A percentile compares a stretch with the other conserved stretches of the same genome.
These are phyloP conservation scores for Hanseniaspora lachancei DNA, from an alignment of 805 yeast species.

Conservation along the genomic window DNA sequence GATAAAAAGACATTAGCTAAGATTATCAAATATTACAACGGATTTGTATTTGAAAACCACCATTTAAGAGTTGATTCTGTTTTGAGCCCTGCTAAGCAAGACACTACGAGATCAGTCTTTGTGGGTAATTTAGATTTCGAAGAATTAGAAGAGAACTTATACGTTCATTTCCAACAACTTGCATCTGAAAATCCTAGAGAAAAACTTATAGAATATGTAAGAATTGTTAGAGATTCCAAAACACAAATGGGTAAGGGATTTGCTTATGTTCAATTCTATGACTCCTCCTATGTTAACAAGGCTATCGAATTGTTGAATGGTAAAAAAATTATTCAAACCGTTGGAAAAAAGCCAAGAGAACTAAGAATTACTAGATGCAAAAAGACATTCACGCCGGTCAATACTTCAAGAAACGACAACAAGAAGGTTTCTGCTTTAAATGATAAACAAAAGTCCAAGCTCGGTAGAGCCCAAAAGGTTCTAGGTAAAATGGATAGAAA, in stretches of 20 bases:
- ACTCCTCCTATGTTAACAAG: constrained; percentile 57
- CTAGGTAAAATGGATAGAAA: constrained; percentile 72
- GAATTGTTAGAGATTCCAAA: constrained; percentile 82
- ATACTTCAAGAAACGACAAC: constrained; percentile 18
- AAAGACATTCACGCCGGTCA: constrained; percentile 19
- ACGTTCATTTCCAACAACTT: constrained; percentile 59
- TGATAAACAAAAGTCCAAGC: constrained; percentile 57
- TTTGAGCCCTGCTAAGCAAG: constrained; percentile 81
- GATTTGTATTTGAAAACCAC: constrained; percentile 48
- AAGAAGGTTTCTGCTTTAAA: constrained; percentile 30
- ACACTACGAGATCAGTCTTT: constrained; percentile 69
- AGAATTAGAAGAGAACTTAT: constrained; percentile 76
- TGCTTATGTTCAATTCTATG: constrained; percentile 85
- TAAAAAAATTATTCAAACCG: constrained; percentile 34
- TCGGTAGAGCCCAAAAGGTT: constrained; percentile 66
- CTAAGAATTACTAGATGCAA: constrained; percentile 68
- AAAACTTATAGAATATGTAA: constrained; percentile 63
- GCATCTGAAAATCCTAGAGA: constrained; percentile 20
- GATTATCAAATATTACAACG: constrained; percentile 42
- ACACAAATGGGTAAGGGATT: constrained; percentile 96
- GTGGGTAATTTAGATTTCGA: constrained; percentile 92
- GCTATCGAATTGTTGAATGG: constrained; percentile 61
- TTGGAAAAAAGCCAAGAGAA: constrained; percentile 35
- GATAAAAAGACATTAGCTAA: constrained; percentile 26
- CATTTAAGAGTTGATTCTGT: constrained; percentile 87